Evolutionary conservation across 1,139 yeast genomes (phyloP).

Genomic region (Tardiomyces blankii): DNA sequence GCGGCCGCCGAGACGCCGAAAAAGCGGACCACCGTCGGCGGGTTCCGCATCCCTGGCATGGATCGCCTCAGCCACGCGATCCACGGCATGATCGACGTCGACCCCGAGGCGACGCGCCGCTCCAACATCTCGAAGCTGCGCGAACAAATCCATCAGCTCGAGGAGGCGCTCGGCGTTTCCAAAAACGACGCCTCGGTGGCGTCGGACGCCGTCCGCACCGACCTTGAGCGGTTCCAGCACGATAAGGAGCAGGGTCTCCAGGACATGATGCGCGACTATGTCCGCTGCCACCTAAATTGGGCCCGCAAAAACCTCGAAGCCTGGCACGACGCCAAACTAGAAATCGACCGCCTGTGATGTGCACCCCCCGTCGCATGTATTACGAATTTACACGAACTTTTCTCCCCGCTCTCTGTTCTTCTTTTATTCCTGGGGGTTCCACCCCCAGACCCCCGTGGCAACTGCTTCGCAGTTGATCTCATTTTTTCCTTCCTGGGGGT

Average conservation of each 20-base stretch:
- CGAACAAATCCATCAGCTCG: conserved; percentile 41
- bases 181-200: conserved; percentile 44
- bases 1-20: conserved; percentile 13
- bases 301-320: conserved; percentile 57
- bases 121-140: conserved; percentile 42
- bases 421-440: no score
- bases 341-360: neutral
- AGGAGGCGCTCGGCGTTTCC: conserved; percentile 49
- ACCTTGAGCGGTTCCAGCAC: conserved; percentile 38
- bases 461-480: no score
- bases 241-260: conserved; percentile 34
- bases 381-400: no score
- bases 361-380: no score
- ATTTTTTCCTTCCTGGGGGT: no score
- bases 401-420: no score
- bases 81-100: conserved; percentile 58
- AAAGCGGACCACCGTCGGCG: conserved; percentile 17
- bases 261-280: conserved; percentile 43
- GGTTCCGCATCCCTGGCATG: conserved; percentile 36
- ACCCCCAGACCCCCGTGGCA: no score
- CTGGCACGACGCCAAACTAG: conserved; percentile 52
- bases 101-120: conserved; percentile 55
- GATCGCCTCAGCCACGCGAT: conserved; percentile 51
- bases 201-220: conserved; percentile 37
- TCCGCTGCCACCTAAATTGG: conserved; percentile 54